Evolutionary conservation across 2,329 filamentous ascomycete genomes (phyloP), one percentile per base, ranked within the genome.

Genomic region (Corinectria fuckeliana): DNA sequence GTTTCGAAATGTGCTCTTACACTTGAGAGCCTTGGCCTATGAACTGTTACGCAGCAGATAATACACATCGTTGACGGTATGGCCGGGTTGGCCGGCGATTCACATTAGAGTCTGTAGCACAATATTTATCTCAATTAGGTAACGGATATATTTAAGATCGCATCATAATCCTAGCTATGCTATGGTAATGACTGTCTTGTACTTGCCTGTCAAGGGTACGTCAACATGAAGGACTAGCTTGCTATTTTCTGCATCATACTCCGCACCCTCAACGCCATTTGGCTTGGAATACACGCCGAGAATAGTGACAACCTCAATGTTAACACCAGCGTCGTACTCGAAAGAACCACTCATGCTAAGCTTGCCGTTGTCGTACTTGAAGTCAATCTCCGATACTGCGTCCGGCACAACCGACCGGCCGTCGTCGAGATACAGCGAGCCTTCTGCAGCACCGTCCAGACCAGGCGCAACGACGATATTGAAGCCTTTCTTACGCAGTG

Each of bases 401-500:
- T 77, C 67, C 74, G 90, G 90, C 53, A 82, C 77, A 36, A 92
- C 68, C 20, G 82, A 87, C 60, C 86, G 84, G 11, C 91, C 91
- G 59, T 94, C 91, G 64, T 94, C 91, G 3, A 93, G 78, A 69
- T 93, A 93, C 58, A 94, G 76, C 18, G 79, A 78, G 0, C 91
- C 91, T 0, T 71, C 73, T 0, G 91, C 91, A 7, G 77, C 85
- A 1, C 89, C 90, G 52, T 90, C 80, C 0, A 74, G 69, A 1
- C 81, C 86, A 0, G 89, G 82, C 0, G 90, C 88, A 28, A 94
- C 81, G 23, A 93, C 71, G 50, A 94, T 77, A 67, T 88, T 81
- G 74, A 93, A 93, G 52, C 87, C 80, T 66, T 90, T 80, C 62
- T 84, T 81, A 14, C 88, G 81, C 36, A 91, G 76, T 21, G 82